Evolutionary conservation across 2,329 filamentous ascomycete species (phyloP), one percentile per base, ranked within the genome.

Genomic region (Calonectria honghensis): DNA sequence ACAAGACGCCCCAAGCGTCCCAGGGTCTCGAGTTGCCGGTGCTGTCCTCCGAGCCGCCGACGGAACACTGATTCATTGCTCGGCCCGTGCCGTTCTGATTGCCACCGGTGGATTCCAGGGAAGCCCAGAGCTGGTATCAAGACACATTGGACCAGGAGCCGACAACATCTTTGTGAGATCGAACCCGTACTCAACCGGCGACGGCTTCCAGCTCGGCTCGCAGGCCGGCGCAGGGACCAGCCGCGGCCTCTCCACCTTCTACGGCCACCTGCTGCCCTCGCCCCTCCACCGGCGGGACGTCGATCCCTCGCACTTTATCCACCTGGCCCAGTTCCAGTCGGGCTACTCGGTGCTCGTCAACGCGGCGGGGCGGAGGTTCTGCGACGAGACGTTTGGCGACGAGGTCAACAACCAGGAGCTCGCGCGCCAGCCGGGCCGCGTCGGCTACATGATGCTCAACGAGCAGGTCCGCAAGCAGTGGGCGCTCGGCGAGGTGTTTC

Each of bases 401-500:
- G 74, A 76, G 45, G 74, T 76, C 32, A 76, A 76, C 57, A 76
- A 76, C 61, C 72, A 76, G 18, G 74, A 76, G 6, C 72, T 76
- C 13, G 72, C 74, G 9, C 74, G 61, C 11, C 72, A 76, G 45
- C 74, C 68, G 4, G 64, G 61, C 4, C 68, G 72, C 10, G 51
- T 76, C 24, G 74, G 72, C 13, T 76, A 76, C 45, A 76, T 76
- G 74, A 70, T 76, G 20, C 72, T 74, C 20, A 74, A 76, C 39
- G 68, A 76, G 27, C 59, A 72, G 10, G 51, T 72, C 18, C 31
- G 74, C 35, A 76, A 72, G 35, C 39, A 48, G 3, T 76, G 74
- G 74, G 74, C 72, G 4, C 65, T 76, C 1, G 74, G 74, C 1
- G 74, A 76, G 16, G 72, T 72, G 5, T 76, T 76, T 4, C 74